Evolutionary conservation across 1,139 yeast genomes (phyloP).

Genomic region (Suhomyces terraborum): DNA sequence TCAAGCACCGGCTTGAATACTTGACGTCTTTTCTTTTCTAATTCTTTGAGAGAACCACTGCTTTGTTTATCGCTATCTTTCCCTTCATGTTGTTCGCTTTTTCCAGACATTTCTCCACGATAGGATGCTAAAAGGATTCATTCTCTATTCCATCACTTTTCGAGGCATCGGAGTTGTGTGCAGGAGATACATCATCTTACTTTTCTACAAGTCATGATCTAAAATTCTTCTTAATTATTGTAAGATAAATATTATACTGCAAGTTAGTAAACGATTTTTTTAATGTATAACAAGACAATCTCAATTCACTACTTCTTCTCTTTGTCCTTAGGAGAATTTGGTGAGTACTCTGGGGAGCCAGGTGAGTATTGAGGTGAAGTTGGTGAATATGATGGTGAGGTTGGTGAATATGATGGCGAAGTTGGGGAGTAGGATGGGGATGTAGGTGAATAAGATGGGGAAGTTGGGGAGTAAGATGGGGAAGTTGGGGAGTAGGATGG

Average conservation of each 20-base stretch:
- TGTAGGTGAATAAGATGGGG: slow-evolving; percentile 63
- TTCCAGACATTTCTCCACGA: background rate
- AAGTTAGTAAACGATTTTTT: slow-evolving; percentile 7
- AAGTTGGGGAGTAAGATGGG: slow-evolving; percentile 60
- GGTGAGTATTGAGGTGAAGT: slow-evolving; percentile 64
- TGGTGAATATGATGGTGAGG: slow-evolving; percentile 61
- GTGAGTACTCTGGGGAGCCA: slow-evolving; percentile 62
- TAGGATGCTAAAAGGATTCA: background rate
- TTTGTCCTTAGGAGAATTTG: slow-evolving; percentile 50
- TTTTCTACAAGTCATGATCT: background rate
- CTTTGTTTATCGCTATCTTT: background rate
- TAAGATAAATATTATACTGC: slow-evolving; percentile 5
- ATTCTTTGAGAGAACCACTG: slow-evolving; percentile 36
- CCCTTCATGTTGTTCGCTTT: background rate
- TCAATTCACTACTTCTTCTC: slow-evolving; percentile 12
- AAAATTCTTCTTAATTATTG: slow-evolving; percentile 5
- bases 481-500: slow-evolving; percentile 61
- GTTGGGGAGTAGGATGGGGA: slow-evolving; percentile 56
- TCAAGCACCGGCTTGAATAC: slow-evolving; percentile 63
- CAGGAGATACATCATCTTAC: background rate
- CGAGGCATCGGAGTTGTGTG: background rate
- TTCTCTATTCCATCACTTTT: background rate
- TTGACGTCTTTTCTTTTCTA: slow-evolving; percentile 49
- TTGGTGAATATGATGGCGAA: slow-evolving; percentile 59
- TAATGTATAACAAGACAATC: background rate